Percentiles rank a stretch among this genome's conserved stretches.
Evolutionary conservation across 192 early-diverging fungal species (phyloP).

Genomic region (Coemansia sp.): DNA sequence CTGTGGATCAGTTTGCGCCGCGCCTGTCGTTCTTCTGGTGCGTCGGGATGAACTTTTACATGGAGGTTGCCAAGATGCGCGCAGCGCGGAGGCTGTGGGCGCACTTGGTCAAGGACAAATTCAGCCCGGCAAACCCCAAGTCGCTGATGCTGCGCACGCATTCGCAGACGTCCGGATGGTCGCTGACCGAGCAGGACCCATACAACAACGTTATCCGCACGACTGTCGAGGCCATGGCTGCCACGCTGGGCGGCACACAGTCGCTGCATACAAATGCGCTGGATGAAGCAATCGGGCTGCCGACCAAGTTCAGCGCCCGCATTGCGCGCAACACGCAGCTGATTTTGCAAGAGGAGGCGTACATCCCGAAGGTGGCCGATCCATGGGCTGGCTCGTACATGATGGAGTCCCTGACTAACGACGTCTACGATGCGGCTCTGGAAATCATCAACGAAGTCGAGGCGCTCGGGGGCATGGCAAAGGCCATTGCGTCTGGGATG

Average conservation of each 20-base stretch:
- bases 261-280: conserved; percentile 91
- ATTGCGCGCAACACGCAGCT: conserved; percentile 91
- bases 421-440: conserved; percentile 68
- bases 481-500: conserved; percentile 84
- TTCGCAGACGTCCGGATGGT: conserved; percentile 92
- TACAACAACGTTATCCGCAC: conserved; percentile 90
- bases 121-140: conserved; percentile 76
- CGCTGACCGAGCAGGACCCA: conserved; percentile 86
- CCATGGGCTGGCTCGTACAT: conserved; percentile 92
- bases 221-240: conserved; percentile 88
- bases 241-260: conserved; percentile 88
- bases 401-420: conserved; percentile 88
- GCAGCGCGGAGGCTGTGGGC: conserved; percentile 87
- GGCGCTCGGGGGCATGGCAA: conserved; percentile 86
- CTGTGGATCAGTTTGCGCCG: conserved; percentile 83
- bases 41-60: conserved; percentile 94
- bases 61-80: conserved; percentile 91
- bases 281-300: conserved; percentile 87
- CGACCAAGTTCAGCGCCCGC: conserved; percentile 79
- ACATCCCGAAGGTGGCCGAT: conserved; percentile 85
- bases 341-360: conserved; percentile 84
- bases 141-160: conserved; percentile 82
- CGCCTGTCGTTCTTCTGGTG: conserved; percentile 91
- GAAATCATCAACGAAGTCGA: conserved; percentile 78
- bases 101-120: conserved; percentile 74